Evolutionary conservation across 2,329 filamentous ascomycete species (phyloP), one percentile per base, ranked within the genome.

Genomic region (Epichloe glyceriae): DNA sequence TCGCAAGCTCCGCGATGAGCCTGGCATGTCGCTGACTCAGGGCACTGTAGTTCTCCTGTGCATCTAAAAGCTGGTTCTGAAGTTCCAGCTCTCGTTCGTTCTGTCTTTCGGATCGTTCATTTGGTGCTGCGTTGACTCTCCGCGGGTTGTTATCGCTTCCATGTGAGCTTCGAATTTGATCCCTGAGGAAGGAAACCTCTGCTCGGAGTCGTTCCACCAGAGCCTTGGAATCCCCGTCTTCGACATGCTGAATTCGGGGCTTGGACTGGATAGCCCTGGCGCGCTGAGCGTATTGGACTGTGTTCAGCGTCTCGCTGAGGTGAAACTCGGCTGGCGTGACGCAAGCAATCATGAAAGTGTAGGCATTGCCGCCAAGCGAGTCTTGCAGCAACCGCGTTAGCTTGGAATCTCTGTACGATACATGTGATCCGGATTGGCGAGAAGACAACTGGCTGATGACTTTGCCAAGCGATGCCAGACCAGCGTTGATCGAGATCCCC

Each of bases 291-390:
- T 98, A 98, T 66, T 96, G 87, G 20, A 98, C 88, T 0, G 93
- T 98, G 66, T 98, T 98, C 52, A 98, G 73, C 0, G 94, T 97
- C 70, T 98, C 93, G 70, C 90, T 97, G 43, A 98, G 74, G 65
- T 98, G 93, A 64, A 98, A 98, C 64, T 96, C 90, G 14, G 91
- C 88, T 0, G 90, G 91, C 1, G 91, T 98, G 33, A 98, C 90
- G 69, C 93, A 98, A 8, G 93, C 93, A 70, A 98, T 93, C 93
- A 98, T 97, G 70, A 97, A 98, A 0, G 93, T 98, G 64, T 96
- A 95, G 37, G 93, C 93, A 64, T 95, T 97, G 4, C 93, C 93
- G 52, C 93, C 93, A 5, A 98, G 76, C 0, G 93, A 98, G 68
- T 98, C 93, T 72, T 98, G 93, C 17, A 98, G 79, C 22, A 98